Evolutionary conservation across 1,139 yeast species (phyloP).

Genomic region (Lodderomyces oxycetoniae): DNA sequence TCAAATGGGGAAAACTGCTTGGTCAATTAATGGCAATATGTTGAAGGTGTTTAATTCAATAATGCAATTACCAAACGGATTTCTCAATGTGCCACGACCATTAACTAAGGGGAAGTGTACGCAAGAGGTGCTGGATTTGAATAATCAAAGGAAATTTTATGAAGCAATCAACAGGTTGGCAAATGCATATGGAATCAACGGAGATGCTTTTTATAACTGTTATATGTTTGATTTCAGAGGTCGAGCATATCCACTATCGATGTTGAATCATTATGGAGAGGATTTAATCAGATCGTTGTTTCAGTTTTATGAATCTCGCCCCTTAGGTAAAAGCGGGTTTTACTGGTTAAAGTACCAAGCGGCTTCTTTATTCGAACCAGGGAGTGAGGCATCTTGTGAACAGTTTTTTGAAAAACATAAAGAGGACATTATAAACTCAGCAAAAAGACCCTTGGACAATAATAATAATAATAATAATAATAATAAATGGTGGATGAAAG

Average conservation of each 20-base stretch:
- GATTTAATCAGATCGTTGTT: conserved; percentile 33
- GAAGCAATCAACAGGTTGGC: conserved; percentile 22
- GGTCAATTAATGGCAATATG: conserved; percentile 34
- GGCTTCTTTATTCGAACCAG: conserved; percentile 33
- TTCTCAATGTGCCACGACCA: conserved; percentile 26
- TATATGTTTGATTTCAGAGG: conserved; percentile 42
- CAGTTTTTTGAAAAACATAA: conserved; percentile 25
- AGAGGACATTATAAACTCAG: conserved; percentile 24
- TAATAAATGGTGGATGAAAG: conserved; percentile 34
- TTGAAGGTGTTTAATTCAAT: conserved; percentile 21
- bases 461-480: conserved; percentile 7
- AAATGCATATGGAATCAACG: conserved; percentile 26
- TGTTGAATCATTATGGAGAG: conserved; percentile 34
- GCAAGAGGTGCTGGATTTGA: conserved; percentile 13
- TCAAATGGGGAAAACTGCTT: conserved; percentile 26
- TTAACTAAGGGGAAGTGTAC: conserved; percentile 2
- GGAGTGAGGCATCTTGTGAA: conserved; percentile 23
- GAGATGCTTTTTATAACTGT: conserved; percentile 38
- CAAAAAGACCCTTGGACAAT: conserved; percentile 22
- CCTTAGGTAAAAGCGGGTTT: conserved; percentile 33
- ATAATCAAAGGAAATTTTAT: conserved; percentile 20
- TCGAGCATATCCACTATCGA: conserved; percentile 38
- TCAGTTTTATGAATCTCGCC: conserved; percentile 37
- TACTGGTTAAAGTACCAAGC: conserved; percentile 41
- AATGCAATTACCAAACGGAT: conserved; percentile 22